Conservation (phyloP, 768 basidiomycete genomes). For the Suillus spraguei region DNA sequence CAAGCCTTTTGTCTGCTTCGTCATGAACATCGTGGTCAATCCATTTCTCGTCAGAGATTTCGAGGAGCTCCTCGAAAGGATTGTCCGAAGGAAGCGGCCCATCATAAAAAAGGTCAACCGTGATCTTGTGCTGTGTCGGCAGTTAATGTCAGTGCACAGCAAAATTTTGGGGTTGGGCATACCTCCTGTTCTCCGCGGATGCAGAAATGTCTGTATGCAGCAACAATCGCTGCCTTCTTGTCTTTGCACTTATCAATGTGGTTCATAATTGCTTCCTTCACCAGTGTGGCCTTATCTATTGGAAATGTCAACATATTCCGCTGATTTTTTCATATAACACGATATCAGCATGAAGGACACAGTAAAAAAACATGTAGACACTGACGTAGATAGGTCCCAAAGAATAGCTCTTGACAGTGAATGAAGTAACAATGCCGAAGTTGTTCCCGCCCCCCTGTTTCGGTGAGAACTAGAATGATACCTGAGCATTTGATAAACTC, state of each 20-base stretch:
- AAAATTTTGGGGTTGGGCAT: neutral
- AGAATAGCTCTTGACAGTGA: constrained; percentile 22
- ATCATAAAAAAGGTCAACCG: constrained; percentile 17
- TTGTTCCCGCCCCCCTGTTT: constrained; percentile 28
- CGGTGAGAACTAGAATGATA: neutral
- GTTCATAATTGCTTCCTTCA: constrained; percentile 13
- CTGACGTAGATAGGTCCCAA: constrained; percentile 16
- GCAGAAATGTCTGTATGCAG: constrained; percentile 13
- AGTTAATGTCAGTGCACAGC: neutral
- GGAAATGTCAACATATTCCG: constrained; percentile 13
- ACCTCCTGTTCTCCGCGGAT: constrained; percentile 12
- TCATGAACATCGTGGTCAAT: neutral
- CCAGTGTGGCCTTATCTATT: constrained; percentile 4
- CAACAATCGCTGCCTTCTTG: constrained; percentile 14
- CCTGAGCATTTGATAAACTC: constrained; percentile 5
- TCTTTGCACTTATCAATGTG: constrained; percentile 7
- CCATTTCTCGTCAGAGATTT: neutral
- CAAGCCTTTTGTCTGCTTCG: neutral
- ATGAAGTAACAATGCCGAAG: constrained; percentile 30
- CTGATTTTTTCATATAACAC: constrained; percentile 2
- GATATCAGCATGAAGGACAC: neutral
- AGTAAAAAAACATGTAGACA: neutral
- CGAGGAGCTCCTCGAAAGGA: constrained; percentile 8
- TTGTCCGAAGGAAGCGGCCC: constrained; percentile 7
- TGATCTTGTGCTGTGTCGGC: neutral